Evolutionary conservation across 768 basidiomycete genomes (phyloP), one percentile per base, ranked within the genome.

Genomic region (Lactarius deliciosus): DNA sequence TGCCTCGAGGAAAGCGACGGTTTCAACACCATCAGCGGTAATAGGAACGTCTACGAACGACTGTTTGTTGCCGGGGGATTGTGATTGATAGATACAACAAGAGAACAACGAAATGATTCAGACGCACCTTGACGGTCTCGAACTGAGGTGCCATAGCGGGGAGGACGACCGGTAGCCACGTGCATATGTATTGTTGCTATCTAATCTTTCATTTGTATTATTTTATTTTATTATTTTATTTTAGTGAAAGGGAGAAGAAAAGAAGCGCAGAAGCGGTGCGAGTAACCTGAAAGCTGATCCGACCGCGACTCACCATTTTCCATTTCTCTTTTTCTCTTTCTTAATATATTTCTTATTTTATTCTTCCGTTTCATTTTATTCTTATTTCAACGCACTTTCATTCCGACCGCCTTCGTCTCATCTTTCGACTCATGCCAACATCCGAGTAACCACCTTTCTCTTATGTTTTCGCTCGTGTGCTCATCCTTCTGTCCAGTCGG

Each of bases 1-100:
- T 0, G 96, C 96, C 73, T 92, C 89, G 56, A 94, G 81, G 80
- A 98, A 98, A 15, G 82, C 76, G 22, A 79, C 73, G 0, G 94
- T 93, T 74, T 94, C 87, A 60, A 98, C 86, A 16, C 96, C 95
- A 5, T 81, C 78, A 54, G 85, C 81, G n/a, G 85, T 86, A 70
- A 91, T 80, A 18, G 86, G 83, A 47, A 98, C 92, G 68, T 96
- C 91, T 72, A 84, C 86, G 76, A 92, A 98, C 11, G 92, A 94
- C 95, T 97, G 69, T 32, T 62, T 53, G 50, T 25, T 53, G 50
- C 25, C n/a, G 5, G 13, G 50, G 13, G 25, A 18, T 58, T 38
- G 54, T 55, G 50, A 50, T 68, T 64, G 60, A 60, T 64, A 10
- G 53, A 57, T 38, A 59, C 22, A 58, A 36, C 32, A 38, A 50